Conservation (phyloP, 345 rosid species). For the Gossypium anomalum region DNA sequence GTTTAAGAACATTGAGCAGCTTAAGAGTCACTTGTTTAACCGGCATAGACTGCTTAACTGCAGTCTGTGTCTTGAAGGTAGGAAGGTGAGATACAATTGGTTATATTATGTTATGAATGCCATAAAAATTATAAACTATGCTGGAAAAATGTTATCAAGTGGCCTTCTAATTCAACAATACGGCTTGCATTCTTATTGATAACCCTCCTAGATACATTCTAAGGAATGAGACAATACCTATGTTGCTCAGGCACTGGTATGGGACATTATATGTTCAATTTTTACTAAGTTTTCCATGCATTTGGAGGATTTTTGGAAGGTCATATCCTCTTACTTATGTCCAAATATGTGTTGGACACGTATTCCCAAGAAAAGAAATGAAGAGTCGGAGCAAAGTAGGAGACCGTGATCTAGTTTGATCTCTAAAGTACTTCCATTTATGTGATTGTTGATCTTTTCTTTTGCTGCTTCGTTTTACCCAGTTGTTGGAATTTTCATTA, state of each 20-base stretch:
- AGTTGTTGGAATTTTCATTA: background rate
- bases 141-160: background rate
- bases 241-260: background rate
- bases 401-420: background rate
- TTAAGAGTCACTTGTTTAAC: conserved; percentile 61
- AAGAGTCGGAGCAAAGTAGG: background rate
- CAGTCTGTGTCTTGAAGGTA: conserved; percentile 64
- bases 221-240: background rate
- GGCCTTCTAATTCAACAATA: background rate
- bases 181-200: background rate
- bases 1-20: conserved; percentile 59
- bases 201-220: background rate
- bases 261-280: background rate
- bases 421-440: background rate
- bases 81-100: conserved; percentile 42
- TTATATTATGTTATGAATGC: background rate
- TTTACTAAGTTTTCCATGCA: background rate
- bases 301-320: background rate
- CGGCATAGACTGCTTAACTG: conserved; percentile 57
- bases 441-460: background rate
- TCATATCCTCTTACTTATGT: background rate
- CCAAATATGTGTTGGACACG: background rate
- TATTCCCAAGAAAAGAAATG: background rate
- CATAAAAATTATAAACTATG: background rate
- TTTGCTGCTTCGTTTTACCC: background rate